Conservation (phyloP, 169 alveolate species). For the Theileria annulata region DNA sequence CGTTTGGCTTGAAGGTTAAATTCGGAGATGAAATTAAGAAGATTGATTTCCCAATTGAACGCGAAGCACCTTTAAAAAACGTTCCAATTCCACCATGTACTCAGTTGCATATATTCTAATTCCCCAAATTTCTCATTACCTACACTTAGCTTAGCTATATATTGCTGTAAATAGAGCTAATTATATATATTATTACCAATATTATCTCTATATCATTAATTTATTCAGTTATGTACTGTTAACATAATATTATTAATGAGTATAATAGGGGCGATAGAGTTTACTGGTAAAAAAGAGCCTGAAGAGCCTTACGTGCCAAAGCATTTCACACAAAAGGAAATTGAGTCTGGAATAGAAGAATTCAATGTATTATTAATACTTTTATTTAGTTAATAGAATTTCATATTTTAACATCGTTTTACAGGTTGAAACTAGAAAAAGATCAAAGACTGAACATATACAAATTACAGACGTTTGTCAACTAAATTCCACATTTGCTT, state of each 20-base stretch:
- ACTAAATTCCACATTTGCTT: background rate
- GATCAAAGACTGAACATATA: conserved; percentile 20
- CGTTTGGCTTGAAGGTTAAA: background rate
- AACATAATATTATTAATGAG: background rate
- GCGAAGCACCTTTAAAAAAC: conserved; percentile 43
- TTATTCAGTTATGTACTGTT: background rate
- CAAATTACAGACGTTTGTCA: conserved; percentile 24
- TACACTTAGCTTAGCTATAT: background rate
- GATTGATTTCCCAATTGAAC: conserved; percentile 32
- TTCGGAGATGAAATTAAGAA: background rate
- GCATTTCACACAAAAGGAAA: conserved; percentile 56
- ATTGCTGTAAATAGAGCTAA: too few relatives aligned
- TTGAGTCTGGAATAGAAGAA: conserved; percentile 33
- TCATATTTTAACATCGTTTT: background rate
- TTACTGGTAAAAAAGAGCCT: conserved; percentile 39
- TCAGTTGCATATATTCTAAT: background rate
- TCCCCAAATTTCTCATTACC: background rate
- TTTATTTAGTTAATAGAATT: too few relatives aligned
- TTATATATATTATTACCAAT: too few relatives aligned
- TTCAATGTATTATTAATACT: conserved; percentile 10
- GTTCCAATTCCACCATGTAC: conserved; percentile 61
- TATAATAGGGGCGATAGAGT: conserved; percentile 58
- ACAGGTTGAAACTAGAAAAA: conserved; percentile 42
- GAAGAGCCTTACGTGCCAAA: conserved; percentile 63
- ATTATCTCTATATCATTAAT: too few relatives aligned